A percentile compares a stretch with the other conserved stretches of the same genome.
Conservation (phyloP, 352 stramenopile genomes). For the Pythium dissotocum region DNA sequence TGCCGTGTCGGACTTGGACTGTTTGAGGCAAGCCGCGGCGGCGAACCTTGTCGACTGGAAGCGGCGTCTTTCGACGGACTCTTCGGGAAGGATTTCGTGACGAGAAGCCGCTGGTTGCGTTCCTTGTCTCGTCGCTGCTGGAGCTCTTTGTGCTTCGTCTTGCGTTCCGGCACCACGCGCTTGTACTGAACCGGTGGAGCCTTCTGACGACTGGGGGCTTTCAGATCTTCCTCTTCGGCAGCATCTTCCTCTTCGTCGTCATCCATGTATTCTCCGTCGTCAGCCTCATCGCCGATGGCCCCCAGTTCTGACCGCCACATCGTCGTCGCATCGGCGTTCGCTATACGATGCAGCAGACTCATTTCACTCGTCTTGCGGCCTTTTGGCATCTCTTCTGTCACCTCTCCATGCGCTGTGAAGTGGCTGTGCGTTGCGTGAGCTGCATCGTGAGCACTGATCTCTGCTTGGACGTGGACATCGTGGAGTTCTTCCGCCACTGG, state of each 20-base stretch:
- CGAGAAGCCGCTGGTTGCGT: slow-evolving; percentile 46
- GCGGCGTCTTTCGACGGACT: not conserved
- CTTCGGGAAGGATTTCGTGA: not conserved
- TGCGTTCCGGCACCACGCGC: slow-evolving; percentile 54
- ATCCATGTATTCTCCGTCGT: slow-evolving; percentile 1
- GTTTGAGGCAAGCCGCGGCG: not conserved
- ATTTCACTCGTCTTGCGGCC: slow-evolving; percentile 58
- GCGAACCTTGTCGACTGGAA: not conserved
- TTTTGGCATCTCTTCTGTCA: not conserved
- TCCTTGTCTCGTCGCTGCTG: slow-evolving; percentile 59
- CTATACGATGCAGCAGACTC: slow-evolving; percentile 57
- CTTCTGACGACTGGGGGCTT: not conserved
- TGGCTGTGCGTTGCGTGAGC: not conserved
- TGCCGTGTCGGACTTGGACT: not conserved
- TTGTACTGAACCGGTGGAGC: not conserved
- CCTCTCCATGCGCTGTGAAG: slow-evolving; percentile 1
- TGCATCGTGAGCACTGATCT: not conserved
- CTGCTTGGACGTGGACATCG: not conserved
- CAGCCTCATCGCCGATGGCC: slow-evolving; percentile 46
- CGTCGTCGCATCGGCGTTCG: slow-evolving; percentile 42
- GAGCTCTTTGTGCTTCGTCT: slow-evolving; percentile 60
- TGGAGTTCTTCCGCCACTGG: not conserved
- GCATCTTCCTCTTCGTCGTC: not conserved
- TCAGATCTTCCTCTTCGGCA: not conserved
- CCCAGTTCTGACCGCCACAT: slow-evolving; percentile 57